Percentiles rank a stretch among this genome's conserved stretches.
Conservation (phyloP, 2,329 filamentous ascomycete species). For the Talaromyces albobiverticillius region DNA sequence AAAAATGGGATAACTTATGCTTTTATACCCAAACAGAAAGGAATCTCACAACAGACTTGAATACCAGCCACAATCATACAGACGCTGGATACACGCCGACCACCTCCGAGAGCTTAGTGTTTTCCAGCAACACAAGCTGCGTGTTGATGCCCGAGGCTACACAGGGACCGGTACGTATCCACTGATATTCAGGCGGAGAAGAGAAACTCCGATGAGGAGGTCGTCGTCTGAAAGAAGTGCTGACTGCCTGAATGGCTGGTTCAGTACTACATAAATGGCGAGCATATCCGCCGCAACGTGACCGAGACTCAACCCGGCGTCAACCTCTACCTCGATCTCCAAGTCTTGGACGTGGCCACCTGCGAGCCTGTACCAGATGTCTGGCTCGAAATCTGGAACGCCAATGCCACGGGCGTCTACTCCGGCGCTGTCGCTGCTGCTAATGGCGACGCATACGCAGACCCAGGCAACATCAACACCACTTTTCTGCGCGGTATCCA, state of each 20-base stretch:
- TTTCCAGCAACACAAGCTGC: neutral
- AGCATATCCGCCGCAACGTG: neutral
- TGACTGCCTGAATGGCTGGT: neutral
- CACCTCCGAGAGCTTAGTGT: neutral
- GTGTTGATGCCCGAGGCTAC: neutral
- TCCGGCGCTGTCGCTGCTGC: conserved; percentile 35
- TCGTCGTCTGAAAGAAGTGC: no score
- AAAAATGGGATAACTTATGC: no score
- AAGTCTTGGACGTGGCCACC: neutral
- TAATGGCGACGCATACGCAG: conserved; percentile 34
- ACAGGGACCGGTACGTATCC: no score
- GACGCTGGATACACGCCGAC: neutral
- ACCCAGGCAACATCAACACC: conserved; percentile 25
- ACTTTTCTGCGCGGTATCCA: conserved; percentile 47
- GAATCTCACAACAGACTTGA: no score
- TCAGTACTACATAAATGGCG: neutral
- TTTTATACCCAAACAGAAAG: no score
- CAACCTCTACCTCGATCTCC: conserved; percentile 1
- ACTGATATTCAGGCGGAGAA: no score
- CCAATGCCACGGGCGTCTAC: conserved; percentile 42
- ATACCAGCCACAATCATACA: neutral
- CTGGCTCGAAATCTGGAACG: conserved; percentile 41
- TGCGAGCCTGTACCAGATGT: conserved; percentile 39
- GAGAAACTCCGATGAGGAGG: no score
- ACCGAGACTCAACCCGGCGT: neutral